Percentiles rank a stretch among this genome's conserved stretches.
Conservation (phyloP, 768 basidiomycete genomes). For the Mycena rosella region DNA sequence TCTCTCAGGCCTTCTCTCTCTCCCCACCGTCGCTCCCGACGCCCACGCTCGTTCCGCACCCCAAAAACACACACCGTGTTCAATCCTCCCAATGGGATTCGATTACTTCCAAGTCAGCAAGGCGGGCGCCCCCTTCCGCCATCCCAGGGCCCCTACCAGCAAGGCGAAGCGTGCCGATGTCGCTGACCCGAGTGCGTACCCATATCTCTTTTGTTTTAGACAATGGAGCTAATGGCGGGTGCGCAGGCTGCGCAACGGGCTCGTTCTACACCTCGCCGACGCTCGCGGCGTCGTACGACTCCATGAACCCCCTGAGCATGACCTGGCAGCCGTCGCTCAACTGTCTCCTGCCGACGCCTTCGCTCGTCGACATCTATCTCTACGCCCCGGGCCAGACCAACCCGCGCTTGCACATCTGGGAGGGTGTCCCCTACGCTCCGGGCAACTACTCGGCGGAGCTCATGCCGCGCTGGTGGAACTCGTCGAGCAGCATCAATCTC, state of each 20-base stretch:
- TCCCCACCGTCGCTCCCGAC: slow-evolving; percentile 23
- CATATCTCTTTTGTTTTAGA: neutral
- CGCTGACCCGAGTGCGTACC: slow-evolving; percentile 3
- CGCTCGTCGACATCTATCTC: slow-evolving; percentile 76
- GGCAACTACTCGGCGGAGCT: slow-evolving; percentile 66
- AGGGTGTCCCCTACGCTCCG: slow-evolving; percentile 58
- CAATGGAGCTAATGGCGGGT: neutral
- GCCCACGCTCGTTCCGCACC: slow-evolving; percentile 30
- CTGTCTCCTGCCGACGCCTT: slow-evolving; percentile 58
- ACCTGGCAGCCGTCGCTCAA: slow-evolving; percentile 67
- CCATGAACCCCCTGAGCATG: slow-evolving; percentile 64
- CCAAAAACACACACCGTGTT: slow-evolving; percentile 6
- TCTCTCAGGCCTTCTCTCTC: neutral
- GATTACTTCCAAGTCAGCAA: slow-evolving; percentile 21
- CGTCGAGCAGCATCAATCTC: slow-evolving; percentile 54
- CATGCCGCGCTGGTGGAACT: slow-evolving; percentile 80
- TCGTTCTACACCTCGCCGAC: slow-evolving; percentile 73
- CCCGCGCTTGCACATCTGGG: slow-evolving; percentile 70
- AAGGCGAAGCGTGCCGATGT: neutral
- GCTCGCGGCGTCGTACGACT: slow-evolving; percentile 59
- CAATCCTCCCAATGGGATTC: slow-evolving; percentile 12
- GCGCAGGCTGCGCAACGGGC: slow-evolving; percentile 64
- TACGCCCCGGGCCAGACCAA: slow-evolving; percentile 59
- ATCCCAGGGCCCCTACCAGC: neutral
- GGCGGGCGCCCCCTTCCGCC: slow-evolving; percentile 26